Conservation (phyloP, 192 early-diverging fungal genomes). For the Obelidium mucronatum region DNA sequence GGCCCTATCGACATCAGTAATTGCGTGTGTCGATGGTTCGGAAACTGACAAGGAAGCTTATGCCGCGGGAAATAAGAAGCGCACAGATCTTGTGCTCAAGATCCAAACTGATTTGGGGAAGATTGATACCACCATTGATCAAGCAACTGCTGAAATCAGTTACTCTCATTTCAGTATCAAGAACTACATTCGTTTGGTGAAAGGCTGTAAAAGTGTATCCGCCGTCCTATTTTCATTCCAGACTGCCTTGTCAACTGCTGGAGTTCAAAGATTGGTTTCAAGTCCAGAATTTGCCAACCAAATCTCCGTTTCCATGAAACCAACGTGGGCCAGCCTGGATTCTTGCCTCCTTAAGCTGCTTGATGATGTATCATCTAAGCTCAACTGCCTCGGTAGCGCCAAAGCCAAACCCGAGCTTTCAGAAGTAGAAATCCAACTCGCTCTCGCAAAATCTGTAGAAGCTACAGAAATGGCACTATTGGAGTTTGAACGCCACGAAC, state of each 20-base stretch:
- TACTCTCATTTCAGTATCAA: conserved; percentile 33
- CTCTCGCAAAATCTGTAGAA: neutral
- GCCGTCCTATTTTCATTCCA: conserved; percentile 27
- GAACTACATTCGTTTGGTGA: conserved; percentile 18
- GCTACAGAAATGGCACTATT: neutral
- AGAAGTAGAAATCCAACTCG: neutral
- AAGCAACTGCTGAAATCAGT: conserved; percentile 31
- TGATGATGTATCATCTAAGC: conserved; percentile 2
- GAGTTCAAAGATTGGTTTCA: neutral
- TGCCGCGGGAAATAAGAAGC: neutral
- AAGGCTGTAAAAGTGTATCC: neutral
- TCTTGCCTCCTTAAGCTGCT: neutral
- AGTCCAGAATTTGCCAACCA: conserved; percentile 20
- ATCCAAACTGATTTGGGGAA: conserved; percentile 7
- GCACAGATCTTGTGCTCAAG: conserved; percentile 5
- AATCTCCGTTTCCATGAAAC: conserved; percentile 19
- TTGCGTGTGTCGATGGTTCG: neutral
- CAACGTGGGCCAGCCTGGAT: neutral
- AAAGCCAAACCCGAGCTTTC: neutral
- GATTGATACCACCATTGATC: conserved; percentile 30
- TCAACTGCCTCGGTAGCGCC: neutral
- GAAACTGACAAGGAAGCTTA: conserved; percentile 18
- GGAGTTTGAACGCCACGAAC: conserved; percentile 15
- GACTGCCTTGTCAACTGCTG: conserved; percentile 2
- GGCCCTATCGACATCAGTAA: neutral